Percentiles rank a stretch among this genome's conserved stretches.
These are phyloP conservation scores for Lentinula guzmanii DNA, from an alignment of 768 basidiomycete species.

Conservation along the genomic window DNA sequence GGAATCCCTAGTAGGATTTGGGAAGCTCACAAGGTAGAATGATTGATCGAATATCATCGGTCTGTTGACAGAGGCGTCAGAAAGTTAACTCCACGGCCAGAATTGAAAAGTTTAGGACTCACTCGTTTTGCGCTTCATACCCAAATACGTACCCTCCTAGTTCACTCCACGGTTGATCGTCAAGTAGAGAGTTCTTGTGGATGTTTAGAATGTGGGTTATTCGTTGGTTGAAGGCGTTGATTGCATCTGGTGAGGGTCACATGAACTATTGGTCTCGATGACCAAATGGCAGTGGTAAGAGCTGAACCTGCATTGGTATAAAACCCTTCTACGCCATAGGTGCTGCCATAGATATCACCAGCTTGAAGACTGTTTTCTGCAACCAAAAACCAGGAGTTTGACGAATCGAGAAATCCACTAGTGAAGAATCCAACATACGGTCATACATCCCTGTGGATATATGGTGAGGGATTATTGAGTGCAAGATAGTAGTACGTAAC, in stretches of 20 bases:
- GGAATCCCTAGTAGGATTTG: background rate
- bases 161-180: constrained; percentile 29
- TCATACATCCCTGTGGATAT: constrained; percentile 15
- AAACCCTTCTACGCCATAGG: constrained; percentile 25
- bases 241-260: constrained; percentile 11
- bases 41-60: constrained; percentile 22
- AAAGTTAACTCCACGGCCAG: background rate
- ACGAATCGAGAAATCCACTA: background rate
- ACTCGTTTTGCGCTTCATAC: constrained; percentile 32
- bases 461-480: background rate
- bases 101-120: background rate
- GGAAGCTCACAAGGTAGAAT: constrained; percentile 12
- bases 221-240: constrained; percentile 28
- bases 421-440: constrained; percentile 1
- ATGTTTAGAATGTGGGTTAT: constrained; percentile 28
- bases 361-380: constrained; percentile 26
- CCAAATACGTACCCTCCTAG: constrained; percentile 30
- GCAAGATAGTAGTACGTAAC: background rate
- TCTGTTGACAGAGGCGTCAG: background rate
- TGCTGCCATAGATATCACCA: constrained; percentile 28
- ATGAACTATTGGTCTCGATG: too few species aligned
- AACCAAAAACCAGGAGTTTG: constrained; percentile 8
- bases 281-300: background rate
- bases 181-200: constrained; percentile 28
- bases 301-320: constrained; percentile 20